Conservation (phyloP, 2,329 filamentous ascomycete genomes). For the Aspergillus viridinutans region DNA sequence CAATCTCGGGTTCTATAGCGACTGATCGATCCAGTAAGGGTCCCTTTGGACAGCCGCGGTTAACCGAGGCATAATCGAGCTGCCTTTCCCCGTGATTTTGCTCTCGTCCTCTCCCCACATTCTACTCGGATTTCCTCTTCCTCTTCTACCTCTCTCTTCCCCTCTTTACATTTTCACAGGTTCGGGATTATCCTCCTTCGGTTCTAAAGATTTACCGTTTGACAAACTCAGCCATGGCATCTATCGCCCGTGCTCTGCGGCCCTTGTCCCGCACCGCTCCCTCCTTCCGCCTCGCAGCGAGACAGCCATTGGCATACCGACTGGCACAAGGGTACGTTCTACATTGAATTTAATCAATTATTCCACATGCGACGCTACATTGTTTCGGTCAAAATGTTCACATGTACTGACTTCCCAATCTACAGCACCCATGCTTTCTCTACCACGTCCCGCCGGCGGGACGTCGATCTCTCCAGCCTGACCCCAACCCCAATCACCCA, state of each 20-base stretch:
- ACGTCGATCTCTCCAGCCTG: slow-evolving; percentile 66
- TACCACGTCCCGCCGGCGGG: slow-evolving; percentile 54
- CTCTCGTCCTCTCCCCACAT: neutral
- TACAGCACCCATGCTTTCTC: slow-evolving; percentile 54
- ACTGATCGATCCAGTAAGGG: neutral
- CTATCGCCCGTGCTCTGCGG: slow-evolving; percentile 45
- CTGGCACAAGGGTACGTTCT: slow-evolving; percentile 39
- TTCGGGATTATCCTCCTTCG: neutral
- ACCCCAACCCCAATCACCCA: slow-evolving; percentile 90
- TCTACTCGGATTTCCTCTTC: neutral
- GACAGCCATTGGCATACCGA: slow-evolving; percentile 34
- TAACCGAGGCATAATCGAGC: slow-evolving; percentile 8
- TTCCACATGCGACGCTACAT: neutral
- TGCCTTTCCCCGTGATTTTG: slow-evolving; percentile 3
- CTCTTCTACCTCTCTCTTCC: neutral
- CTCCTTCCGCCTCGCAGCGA: slow-evolving; percentile 37
- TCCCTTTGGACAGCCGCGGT: neutral
- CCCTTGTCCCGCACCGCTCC: slow-evolving; percentile 40
- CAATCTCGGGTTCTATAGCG: neutral
- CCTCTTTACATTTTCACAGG: neutral
- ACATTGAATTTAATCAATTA: neutral
- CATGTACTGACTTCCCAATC: neutral
- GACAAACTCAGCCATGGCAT: slow-evolving; percentile 39
- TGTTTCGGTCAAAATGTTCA: slow-evolving; percentile 1
- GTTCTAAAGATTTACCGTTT: neutral